phyloP scores from a whole-genome alignment of 192 early-diverging fungal genomes.

The Allomyces macrogynus region DNA sequence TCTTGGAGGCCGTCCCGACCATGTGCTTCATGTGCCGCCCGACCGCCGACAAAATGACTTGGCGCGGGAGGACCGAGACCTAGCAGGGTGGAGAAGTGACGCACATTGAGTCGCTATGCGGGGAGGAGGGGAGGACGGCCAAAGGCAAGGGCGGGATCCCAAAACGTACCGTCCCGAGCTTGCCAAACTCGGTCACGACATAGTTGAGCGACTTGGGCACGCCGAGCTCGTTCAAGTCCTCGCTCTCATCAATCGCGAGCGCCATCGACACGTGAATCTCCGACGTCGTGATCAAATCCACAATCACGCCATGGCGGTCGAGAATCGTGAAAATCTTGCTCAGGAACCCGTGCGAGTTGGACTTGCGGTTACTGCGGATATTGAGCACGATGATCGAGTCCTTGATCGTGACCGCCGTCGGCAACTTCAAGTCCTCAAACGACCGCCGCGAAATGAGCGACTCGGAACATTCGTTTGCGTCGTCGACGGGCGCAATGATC shows the following conservation, averaged over 20 bases:
- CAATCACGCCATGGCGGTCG: constrained; percentile 75
- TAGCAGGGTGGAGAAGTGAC: no score
- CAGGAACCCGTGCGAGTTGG: constrained; percentile 90
- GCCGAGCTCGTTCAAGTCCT: constrained; percentile 9
- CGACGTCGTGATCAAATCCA: constrained; percentile 82
- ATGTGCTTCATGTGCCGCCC: constrained; percentile 92
- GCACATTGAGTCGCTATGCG: no score
- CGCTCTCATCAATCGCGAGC: constrained; percentile 31
- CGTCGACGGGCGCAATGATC: constrained; percentile 58
- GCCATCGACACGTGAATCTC: constrained; percentile 90
- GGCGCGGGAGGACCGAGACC: background rate
- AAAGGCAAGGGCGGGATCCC: no score
- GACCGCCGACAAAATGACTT: constrained; percentile 71
- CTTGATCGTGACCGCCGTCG: constrained; percentile 98
- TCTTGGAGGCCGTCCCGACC: constrained; percentile 82
- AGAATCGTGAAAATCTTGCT: constrained; percentile 82
- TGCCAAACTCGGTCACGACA: background rate
- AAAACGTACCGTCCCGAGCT: background rate
- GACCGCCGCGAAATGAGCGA: constrained; percentile 3
- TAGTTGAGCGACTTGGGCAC: background rate
- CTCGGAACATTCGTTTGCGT: background rate
- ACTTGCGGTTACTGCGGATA: constrained; percentile 92
- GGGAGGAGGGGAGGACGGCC: no score
- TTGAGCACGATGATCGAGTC: constrained; percentile 89
- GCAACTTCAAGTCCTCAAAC: constrained; percentile 25